Evolutionary conservation across 108 stramenopile genomes (phyloP), one percentile per base, ranked within the genome.

Genomic region (Skeletonema marinoi): DNA sequence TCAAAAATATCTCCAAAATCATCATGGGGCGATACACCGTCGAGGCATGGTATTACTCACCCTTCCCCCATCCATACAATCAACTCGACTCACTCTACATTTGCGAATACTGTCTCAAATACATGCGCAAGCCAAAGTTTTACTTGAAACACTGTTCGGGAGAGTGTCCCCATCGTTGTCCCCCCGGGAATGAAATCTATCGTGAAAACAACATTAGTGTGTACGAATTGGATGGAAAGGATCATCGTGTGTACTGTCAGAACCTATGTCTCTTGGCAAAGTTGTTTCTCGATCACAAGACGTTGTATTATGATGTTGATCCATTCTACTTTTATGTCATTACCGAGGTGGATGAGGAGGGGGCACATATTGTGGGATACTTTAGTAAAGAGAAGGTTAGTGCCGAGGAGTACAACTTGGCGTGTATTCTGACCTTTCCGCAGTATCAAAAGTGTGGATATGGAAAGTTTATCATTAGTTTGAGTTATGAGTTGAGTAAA

Each of bases 201-300:
- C 70, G 96, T 10, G 92, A 96, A 65, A 83, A 77, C 2, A 81
- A 81, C 14, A 32, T 93, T 35, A 87, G 87, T 64, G 94, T 95
- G 9, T 95, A 73, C 78, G 99, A 99, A 79, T 92, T 99, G 35
- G 99, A 99, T 78, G 99, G 99, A 17, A 85, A 86, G 66, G 86
- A 97, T 71, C 92, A 98, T 81, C 91, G 95, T 29, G 87, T 98
- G 2, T 99, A 98, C 79, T 99, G 98, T 79, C 99, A 98, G 73
- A 98, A 98, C 78, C 83, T 99, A 6, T 99, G 98, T 76, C 88
- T 98, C 14, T 84, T 99, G 70, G 93, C 97, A 48, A 99, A 99
- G 83, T 88, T 99, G n/a, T 99, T 99, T 75, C 75, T 99, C 73
- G 99, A 99, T 88, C 99, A 99, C 90, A 99, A 99, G 85, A 99